Evolutionary conservation across 2,329 filamentous ascomycete genomes (phyloP).

Genomic region (Fusarium sp.): DNA sequence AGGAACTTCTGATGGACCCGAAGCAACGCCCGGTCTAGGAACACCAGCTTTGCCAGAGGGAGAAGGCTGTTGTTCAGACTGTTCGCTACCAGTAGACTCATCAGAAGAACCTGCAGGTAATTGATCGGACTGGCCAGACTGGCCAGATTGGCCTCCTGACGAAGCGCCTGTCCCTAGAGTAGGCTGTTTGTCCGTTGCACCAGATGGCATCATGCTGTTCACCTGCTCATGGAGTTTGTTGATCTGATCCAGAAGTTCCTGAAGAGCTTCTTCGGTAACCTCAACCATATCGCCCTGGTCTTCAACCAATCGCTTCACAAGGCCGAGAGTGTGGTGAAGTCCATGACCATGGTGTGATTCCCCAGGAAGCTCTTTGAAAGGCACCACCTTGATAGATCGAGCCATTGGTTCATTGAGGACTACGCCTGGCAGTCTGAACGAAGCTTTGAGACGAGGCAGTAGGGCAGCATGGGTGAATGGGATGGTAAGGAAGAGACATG

Average conservation of each 20-base stretch:
- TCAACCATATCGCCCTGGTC: slow-evolving; percentile 38
- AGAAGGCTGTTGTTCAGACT: slow-evolving; percentile 1
- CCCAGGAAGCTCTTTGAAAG: slow-evolving; percentile 17
- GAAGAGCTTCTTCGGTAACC: slow-evolving; percentile 38
- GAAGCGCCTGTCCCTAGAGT: slow-evolving; percentile 4
- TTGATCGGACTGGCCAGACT: slow-evolving; percentile 18
- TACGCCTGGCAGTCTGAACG: slow-evolving; percentile 13
- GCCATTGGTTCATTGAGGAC: slow-evolving; percentile 12
- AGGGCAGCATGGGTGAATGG: slow-evolving; percentile 18
- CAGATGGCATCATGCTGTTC: slow-evolving; percentile 37
- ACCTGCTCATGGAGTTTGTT: slow-evolving; percentile 44
- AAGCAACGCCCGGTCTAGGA: background rate
- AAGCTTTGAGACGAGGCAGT: slow-evolving; percentile 5
- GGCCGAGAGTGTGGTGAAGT: slow-evolving; percentile 23
- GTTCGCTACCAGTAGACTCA: background rate
- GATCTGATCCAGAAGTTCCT: slow-evolving; percentile 44
- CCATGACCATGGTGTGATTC: slow-evolving; percentile 7
- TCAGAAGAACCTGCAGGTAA: slow-evolving; percentile 5
- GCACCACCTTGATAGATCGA: slow-evolving; percentile 7
- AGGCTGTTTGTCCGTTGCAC: slow-evolving; percentile 8
- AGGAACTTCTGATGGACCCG: background rate
- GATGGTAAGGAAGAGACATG: slow-evolving; percentile 15
- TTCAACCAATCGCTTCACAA: slow-evolving; percentile 41
- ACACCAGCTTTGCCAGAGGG: background rate
- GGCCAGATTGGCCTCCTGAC: slow-evolving; percentile 19